Percentiles rank a stretch among this genome's conserved stretches.
Evolutionary conservation across 2,329 filamentous ascomycete species (phyloP).

Genomic region (Aureobasidium namibiae): DNA sequence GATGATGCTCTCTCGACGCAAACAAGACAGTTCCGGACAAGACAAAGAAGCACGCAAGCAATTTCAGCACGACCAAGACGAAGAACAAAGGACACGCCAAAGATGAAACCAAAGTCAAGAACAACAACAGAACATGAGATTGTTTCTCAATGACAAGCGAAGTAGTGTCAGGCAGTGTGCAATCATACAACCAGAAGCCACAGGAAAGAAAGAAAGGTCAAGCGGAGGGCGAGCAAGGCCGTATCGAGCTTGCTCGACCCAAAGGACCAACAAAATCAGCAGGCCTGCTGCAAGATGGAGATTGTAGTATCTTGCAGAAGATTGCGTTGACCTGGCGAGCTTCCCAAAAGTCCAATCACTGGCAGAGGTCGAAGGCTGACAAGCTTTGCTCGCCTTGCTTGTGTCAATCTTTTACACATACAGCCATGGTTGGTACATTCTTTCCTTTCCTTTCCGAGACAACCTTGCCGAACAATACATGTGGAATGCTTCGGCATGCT

Average conservation of each 20-base stretch:
- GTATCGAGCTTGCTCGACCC: not conserved
- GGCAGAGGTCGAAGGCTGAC: not conserved
- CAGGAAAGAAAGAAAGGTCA: not conserved
- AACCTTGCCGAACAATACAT: not conserved
- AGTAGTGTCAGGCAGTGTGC: not conserved
- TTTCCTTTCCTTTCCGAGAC: slow-evolving; percentile 3
- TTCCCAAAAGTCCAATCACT: not conserved
- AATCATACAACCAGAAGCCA: not conserved
- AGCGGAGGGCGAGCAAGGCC: not conserved
- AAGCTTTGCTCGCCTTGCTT: not conserved
- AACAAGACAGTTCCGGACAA: not conserved
- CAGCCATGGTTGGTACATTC: not conserved
- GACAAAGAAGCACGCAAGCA: slow-evolving; percentile 5
- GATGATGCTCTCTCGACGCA: not conserved
- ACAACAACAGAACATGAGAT: not conserved
- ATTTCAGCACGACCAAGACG: not conserved
- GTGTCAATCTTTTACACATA: not conserved
- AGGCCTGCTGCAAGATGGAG: not conserved
- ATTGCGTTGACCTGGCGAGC: slow-evolving; percentile 5
- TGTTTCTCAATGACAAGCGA: not conserved
- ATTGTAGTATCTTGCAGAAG: not conserved
- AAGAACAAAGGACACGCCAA: slow-evolving; percentile 8
- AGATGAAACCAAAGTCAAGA: not conserved
- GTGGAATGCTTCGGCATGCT: slow-evolving; percentile 7
- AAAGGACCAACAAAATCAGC: not conserved